Conservation (phyloP, 225 moss, liverwort and hornwort species). For the Physcomitrium patens region DNA sequence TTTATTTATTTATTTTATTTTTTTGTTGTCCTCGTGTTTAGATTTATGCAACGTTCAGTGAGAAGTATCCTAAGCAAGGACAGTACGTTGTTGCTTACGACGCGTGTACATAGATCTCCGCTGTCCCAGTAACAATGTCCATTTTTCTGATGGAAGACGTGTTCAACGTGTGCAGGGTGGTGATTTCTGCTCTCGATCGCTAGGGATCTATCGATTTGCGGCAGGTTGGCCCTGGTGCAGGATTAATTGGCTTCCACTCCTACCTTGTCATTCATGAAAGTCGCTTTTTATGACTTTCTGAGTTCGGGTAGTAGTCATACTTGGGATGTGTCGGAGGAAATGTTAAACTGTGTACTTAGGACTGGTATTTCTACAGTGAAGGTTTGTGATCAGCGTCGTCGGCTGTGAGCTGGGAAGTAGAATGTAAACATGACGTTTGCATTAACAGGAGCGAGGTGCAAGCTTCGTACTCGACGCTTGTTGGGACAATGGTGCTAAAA, state of each 20-base stretch:
- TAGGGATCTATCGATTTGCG: constrained; percentile 11
- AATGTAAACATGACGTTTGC: constrained; percentile 12
- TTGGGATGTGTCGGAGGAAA: not conserved
- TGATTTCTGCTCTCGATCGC: constrained; percentile 66
- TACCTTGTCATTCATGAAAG: constrained; percentile 21
- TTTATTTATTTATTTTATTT: too few relatives aligned
- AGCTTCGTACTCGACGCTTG: constrained; percentile 45
- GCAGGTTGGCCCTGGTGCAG: constrained; percentile 10
- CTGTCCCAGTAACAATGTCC: not conserved
- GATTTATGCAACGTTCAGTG: not conserved
- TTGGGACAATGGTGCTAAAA: constrained; percentile 50
- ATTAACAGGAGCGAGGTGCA: constrained; percentile 48
- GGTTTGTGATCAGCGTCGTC: constrained; percentile 23
- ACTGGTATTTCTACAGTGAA: constrained; percentile 6
- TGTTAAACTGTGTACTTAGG: constrained; percentile 3
- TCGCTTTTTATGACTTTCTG: constrained; percentile 32
- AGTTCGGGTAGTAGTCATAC: constrained; percentile 14
- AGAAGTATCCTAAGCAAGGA: not conserved
- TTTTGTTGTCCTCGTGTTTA: too few relatives aligned
- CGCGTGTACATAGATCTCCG: too few relatives aligned
- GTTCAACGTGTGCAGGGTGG: constrained; percentile 49
- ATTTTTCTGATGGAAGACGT: constrained; percentile 17
- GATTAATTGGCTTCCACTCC: constrained; percentile 1
- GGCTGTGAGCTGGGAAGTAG: constrained; percentile 21
- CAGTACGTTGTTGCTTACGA: too few relatives aligned